Evolutionary conservation across 2,329 filamentous ascomycete species (phyloP).

Genomic region (Westerdykella sp.): DNA sequence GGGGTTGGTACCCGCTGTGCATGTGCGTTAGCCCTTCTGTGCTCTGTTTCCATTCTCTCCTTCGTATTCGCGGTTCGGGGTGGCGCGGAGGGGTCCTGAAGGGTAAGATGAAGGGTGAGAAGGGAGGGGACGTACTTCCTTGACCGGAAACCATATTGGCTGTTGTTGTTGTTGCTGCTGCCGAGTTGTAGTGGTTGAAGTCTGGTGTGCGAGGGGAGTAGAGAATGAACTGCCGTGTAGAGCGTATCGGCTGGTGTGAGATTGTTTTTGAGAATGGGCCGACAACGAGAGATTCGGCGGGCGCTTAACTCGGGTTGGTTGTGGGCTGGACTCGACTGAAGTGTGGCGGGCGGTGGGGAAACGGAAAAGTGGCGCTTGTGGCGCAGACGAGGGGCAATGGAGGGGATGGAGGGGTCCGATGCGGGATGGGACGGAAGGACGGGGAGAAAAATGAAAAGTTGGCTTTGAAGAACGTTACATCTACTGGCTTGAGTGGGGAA

Average conservation of each 20-base stretch:
- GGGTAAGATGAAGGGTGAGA: slow-evolving; percentile 1
- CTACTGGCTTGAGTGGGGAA: too few relatives aligned
- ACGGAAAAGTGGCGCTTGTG: not conserved
- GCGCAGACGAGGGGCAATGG: not conserved
- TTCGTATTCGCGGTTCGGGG: slow-evolving; percentile 1
- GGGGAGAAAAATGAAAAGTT: too few relatives aligned
- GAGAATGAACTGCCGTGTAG: too few relatives aligned
- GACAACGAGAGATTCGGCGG: not conserved
- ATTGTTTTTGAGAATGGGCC: not conserved
- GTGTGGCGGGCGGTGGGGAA: too few relatives aligned
- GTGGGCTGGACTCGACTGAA: too few relatives aligned
- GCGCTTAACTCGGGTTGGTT: too few relatives aligned
- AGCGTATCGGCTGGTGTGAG: not conserved
- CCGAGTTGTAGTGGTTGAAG: not conserved
- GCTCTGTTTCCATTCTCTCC: not conserved
- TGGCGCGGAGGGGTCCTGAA: not conserved
- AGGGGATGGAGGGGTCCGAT: too few relatives aligned
- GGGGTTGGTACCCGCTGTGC: slow-evolving; percentile 47
- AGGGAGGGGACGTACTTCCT: slow-evolving; percentile 38
- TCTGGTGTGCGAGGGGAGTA: not conserved
- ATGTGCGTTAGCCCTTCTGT: slow-evolving; percentile 16
- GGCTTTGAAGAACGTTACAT: too few relatives aligned
- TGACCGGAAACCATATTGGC: slow-evolving; percentile 45
- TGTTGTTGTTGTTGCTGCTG: slow-evolving; percentile 7
- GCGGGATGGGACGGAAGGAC: too few relatives aligned